phyloP scores from a whole-genome alignment of 805 yeast species.

The Starmera dryadoides region DNA sequence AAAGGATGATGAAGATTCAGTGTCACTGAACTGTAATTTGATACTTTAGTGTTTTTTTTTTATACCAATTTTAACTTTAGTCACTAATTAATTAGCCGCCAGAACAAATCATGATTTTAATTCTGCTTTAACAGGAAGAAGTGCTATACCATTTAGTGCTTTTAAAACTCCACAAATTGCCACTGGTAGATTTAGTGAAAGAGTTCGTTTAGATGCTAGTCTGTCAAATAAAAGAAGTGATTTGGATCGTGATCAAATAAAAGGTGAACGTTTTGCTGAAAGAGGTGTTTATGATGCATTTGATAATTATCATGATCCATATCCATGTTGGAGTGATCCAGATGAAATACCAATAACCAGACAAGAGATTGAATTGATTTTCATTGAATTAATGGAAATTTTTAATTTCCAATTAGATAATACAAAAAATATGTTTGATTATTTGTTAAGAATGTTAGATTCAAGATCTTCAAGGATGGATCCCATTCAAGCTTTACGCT shows the following conservation, averaged over 20 bases:
- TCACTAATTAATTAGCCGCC: no score
- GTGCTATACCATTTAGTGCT: slow-evolving; percentile 76
- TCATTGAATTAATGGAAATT: slow-evolving; percentile 40
- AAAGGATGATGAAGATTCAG: no score
- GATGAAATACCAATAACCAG: slow-evolving; percentile 38
- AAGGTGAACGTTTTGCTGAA: slow-evolving; percentile 33
- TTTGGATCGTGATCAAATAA: slow-evolving; percentile 18
- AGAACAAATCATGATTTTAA: slow-evolving; percentile 12
- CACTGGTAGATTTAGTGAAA: slow-evolving; percentile 55
- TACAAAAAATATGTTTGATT: slow-evolving; percentile 60
- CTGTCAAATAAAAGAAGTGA: slow-evolving; percentile 6
- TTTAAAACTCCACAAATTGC: slow-evolving; percentile 92
- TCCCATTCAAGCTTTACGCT: slow-evolving; percentile 44
- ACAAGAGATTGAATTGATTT: slow-evolving; percentile 49
- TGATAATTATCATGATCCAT: slow-evolving; percentile 37
- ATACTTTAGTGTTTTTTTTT: slow-evolving; percentile 2
- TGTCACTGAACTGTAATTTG: not conserved
- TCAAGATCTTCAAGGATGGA: slow-evolving; percentile 64
- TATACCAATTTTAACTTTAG: no score
- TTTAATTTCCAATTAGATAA: slow-evolving; percentile 70
- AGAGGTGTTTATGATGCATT: slow-evolving; percentile 34
- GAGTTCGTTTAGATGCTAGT: slow-evolving; percentile 25
- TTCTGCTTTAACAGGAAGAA: slow-evolving; percentile 22
- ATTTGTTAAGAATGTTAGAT: slow-evolving; percentile 52
- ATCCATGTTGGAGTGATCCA: slow-evolving; percentile 43